A percentile compares a stretch with the other conserved stretches of the same genome.
phyloP scores from a whole-genome alignment of 768 basidiomycete species.

The Hericium coralloides region DNA sequence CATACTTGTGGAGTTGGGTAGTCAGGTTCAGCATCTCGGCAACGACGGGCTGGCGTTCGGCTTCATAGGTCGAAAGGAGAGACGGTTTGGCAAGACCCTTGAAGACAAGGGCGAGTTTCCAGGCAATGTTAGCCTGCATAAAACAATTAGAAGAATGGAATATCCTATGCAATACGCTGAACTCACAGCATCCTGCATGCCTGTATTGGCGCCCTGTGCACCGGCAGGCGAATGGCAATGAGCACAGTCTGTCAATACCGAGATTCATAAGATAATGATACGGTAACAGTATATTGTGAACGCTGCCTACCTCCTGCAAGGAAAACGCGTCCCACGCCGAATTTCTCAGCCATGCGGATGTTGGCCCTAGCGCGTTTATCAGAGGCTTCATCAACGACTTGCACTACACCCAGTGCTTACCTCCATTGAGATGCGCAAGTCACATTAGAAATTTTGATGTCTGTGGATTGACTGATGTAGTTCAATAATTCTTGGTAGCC shows the following conservation, averaged over 20 bases:
- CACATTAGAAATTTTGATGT: constrained; percentile 4
- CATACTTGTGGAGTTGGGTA: constrained; percentile 25
- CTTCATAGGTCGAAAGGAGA: constrained; percentile 20
- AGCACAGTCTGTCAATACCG: constrained; percentile 31
- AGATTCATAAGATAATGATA: background rate
- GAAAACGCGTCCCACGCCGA: constrained; percentile 36
- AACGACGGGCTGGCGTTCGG: constrained; percentile 24
- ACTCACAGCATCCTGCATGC: constrained; percentile 21
- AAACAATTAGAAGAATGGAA: background rate
- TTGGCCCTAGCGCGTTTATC: constrained; percentile 28
- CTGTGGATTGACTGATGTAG: background rate
- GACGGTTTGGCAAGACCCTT: constrained; percentile 17
- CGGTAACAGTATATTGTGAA: too few species aligned
- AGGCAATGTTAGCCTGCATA: constrained; percentile 21
- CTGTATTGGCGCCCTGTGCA: constrained; percentile 25
- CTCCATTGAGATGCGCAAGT: constrained; percentile 6
- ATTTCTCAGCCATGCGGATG: constrained; percentile 37
- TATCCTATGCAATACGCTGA: background rate
- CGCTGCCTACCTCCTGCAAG: constrained; percentile 33
- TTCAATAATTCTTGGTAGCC: constrained; percentile 5
- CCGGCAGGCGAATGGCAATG: constrained; percentile 39
- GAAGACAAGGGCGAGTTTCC: constrained; percentile 23
- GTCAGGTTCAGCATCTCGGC: constrained; percentile 24
- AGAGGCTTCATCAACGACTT: background rate
- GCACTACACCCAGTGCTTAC: background rate